These are phyloP conservation scores for Trichophyton rubrum DNA, from an alignment of 2,329 filamentous ascomycete genomes.

Conservation along the genomic window DNA sequence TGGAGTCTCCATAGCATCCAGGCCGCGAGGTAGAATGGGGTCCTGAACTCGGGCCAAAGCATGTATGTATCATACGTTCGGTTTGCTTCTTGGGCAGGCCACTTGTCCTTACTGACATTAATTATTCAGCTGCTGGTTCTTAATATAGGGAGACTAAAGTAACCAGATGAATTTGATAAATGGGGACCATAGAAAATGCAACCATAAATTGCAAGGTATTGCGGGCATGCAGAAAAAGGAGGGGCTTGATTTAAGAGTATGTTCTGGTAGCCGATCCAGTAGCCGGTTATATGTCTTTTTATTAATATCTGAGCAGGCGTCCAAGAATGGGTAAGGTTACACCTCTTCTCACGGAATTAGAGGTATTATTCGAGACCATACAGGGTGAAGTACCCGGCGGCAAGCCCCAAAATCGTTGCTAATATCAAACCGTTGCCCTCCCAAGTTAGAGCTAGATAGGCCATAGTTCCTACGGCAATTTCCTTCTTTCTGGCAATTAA, in stretches of 20 bases:
- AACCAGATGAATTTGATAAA: too few species aligned
- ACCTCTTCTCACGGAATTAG: too few species aligned
- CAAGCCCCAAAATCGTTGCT: constrained; percentile 25
- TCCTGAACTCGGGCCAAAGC: neutral
- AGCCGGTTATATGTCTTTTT: too few species aligned
- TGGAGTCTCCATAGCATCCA: neutral
- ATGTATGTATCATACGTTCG: neutral
- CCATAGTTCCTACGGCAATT: constrained; percentile 44
- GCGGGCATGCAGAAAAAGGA: too few species aligned
- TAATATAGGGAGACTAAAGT: too few species aligned
- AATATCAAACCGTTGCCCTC: constrained; percentile 34
- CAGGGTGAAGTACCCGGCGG: constrained; percentile 33
- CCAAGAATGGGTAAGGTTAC: too few species aligned
- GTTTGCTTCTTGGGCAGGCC: neutral
- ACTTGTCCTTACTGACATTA: neutral
- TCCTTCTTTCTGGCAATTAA: constrained; percentile 46
- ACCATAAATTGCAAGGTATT: too few species aligned
- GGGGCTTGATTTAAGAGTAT: too few species aligned
- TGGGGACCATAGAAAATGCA: too few species aligned
- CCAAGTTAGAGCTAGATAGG: constrained; percentile 42
- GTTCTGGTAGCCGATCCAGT: too few species aligned
- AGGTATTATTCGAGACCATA: neutral
- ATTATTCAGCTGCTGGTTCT: neutral
- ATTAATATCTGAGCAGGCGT: too few species aligned
- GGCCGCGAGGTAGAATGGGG: neutral